Base-by-base conservation (phyloP, 768 basidiomycete species). In the Phlegmacium glaucopus region DNA sequence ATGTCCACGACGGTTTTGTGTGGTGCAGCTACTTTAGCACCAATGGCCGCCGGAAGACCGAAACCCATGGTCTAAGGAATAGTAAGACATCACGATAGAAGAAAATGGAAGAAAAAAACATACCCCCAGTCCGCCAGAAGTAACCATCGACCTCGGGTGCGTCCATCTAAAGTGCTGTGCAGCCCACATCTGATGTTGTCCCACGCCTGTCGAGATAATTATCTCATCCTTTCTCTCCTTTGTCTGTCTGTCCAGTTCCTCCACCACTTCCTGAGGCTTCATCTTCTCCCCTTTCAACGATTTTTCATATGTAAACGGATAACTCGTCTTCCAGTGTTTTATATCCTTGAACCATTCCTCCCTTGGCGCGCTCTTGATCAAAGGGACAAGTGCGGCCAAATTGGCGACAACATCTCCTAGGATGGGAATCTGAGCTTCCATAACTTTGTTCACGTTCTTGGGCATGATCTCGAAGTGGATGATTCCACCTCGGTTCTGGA, bases 181-280 rank as follows among this genome's bases (percentile, higher is more conserved):
- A 2, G 95, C 95, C 94, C 93, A 98, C 96, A 98, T 98, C 70
- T 99, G 95, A 71, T 98, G 96, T 65, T 99, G 96, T 7, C 96
- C 96, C 16, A 99, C 96, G 57, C 96, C 96, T 12, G 96, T 99
- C 9, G 91, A 68, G 44, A 99, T 69, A 60, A 99, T 70, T 32
- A 96, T 79, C 17, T 97, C 83, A 48, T 90, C 87, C 72, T 98
- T 95, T 66, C 72, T 79, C 49, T 87, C 76, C 40, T 72, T 73
- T n/a, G 82, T 82, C 72, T 92, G 89, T 44, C 61, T 73, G 60
- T 98, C 85, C 35, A 99, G 76, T 70, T 94, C 94, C 70, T 93
- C 87, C 34, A 99, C 82, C 45, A 97, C 91, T 68, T 94, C 93
- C 68, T 99, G 96, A 1, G 95, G 95, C 76, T 98, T 99, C 75